Base-by-base conservation (phyloP, 2,329 filamentous ascomycete species). In the Aureobasidium sp. region DNA sequence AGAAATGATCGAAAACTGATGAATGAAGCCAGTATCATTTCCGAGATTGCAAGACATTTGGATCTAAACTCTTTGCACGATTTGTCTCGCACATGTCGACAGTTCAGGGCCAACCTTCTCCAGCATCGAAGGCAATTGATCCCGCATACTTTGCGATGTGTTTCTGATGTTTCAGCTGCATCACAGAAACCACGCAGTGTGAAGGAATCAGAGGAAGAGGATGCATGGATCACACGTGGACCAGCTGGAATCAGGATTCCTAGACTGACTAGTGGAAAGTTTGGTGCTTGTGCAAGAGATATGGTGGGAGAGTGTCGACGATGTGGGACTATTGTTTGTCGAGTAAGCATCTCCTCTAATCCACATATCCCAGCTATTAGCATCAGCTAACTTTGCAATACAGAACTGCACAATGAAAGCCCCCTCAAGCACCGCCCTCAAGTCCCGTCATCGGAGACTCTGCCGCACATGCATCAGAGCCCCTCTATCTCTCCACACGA, bases 391-490 rank as follows among this genome's bases (percentile, higher is more conserved):
- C n/a, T n/a, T n/a, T n/a, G n/a, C n/a, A n/a, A n/a, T n/a, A n/a
- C n/a, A n/a, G 91, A 97, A 97, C 68, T 97, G 93, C 74, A 87
- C 87, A 6, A 88, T 90, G 69, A 96, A 97, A 74, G 86, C 89
- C 0, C 91, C 90, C 0, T 84, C 87, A 3, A 79, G 81, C 1
- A 78, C 81, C 34, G 80, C 85, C 25, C 80, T 96, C 41, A 86
- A 84, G 45, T 84, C 87, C 64, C 86, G 93, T 42, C 88, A 95
- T 71, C 88, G 93, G 53, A 84, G 93, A 27, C 82, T 97, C 3
- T 97, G 93, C 72, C 80, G 81, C 8, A 81, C 85, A 10, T 97
- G 93, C 72, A 82, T 85, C 34, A 86, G 85, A 64, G 86, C 86
- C 1, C 89, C 91, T 0, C 78, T 96, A 27, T 76, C 81, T 13